These are phyloP conservation scores for Suillus americanus DNA, from an alignment of 768 basidiomycete species.

Conservation along the genomic window DNA sequence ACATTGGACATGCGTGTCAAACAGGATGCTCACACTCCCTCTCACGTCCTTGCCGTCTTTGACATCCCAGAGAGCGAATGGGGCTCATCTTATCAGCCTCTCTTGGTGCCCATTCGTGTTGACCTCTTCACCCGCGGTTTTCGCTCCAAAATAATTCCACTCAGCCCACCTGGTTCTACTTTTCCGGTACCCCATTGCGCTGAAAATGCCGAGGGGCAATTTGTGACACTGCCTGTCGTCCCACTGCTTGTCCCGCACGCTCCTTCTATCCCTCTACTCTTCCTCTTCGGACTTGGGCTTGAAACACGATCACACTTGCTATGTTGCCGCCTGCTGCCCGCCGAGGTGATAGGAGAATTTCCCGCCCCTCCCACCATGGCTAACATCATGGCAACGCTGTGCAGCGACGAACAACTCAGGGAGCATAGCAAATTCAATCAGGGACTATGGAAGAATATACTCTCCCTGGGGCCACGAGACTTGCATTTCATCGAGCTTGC, in stretches of 20 bases:
- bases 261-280: constrained; percentile 52
- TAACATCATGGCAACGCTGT: constrained; percentile 41
- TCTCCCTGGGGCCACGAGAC: constrained; percentile 52
- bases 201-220: constrained; percentile 21
- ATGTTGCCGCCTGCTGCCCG: constrained; percentile 53
- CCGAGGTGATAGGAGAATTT: constrained; percentile 52
- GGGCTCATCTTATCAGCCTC: constrained; percentile 34
- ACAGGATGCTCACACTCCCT: constrained; percentile 48
- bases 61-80: constrained; percentile 30
- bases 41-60: constrained; percentile 54
- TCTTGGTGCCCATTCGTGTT: constrained; percentile 54
- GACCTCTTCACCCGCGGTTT: constrained; percentile 43
- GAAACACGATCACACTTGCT: constrained; percentile 48
- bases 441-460: constrained; percentile 67
- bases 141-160: constrained; percentile 35
- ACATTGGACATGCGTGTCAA: constrained; percentile 49
- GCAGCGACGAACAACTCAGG: constrained; percentile 36
- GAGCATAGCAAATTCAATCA: constrained; percentile 42
- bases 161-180: constrained; percentile 32
- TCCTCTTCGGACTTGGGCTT: constrained; percentile 57
- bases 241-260: constrained; percentile 49
- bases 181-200: constrained; percentile 31
- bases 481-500: constrained; percentile 45
- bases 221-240: constrained; percentile 54
- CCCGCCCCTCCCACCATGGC: constrained; percentile 62